A percentile compares a stretch with the other conserved stretches of the same genome.
Conservation (phyloP, 305 asterid genomes). For the Stenogyne calaminthoides region DNA sequence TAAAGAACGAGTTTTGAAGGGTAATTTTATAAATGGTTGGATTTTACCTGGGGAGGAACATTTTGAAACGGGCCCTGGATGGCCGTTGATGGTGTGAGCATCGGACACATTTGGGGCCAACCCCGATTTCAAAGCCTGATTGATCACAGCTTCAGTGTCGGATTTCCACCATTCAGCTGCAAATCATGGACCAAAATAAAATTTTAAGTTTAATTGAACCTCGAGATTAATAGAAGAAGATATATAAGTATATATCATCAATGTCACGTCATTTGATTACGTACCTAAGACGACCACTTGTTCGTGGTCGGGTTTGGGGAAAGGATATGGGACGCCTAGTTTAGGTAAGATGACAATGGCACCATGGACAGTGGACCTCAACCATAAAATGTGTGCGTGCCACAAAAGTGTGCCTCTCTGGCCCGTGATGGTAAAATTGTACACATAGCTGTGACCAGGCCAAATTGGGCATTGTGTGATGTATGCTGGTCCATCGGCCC, state of each 20-base stretch:
- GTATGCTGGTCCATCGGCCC: constrained; percentile 99
- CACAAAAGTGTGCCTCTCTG: constrained; percentile 95
- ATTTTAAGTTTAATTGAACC: background rate
- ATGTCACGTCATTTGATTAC: background rate
- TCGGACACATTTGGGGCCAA: constrained; percentile 91
- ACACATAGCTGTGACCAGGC: constrained; percentile 73
- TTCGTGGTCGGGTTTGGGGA: constrained; percentile 90
- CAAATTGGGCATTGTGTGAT: constrained; percentile 92
- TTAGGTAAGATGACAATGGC: constrained; percentile 86
- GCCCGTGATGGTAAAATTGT: constrained; percentile 84
- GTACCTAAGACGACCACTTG: constrained; percentile 65
- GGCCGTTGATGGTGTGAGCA: constrained; percentile 91
- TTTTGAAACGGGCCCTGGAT: constrained; percentile 62
- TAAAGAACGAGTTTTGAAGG: too few species aligned
- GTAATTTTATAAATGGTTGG: too few species aligned
- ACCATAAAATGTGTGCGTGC: constrained; percentile 96
- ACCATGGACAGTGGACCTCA: constrained; percentile 87
- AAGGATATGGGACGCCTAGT: constrained; percentile 84
- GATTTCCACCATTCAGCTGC: constrained; percentile 99
- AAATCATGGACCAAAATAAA: background rate
- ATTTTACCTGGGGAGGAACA: constrained; percentile 57
- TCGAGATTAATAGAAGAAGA: too few species aligned
- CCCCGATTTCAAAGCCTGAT: constrained; percentile 77
- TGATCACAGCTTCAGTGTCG: constrained; percentile 83
- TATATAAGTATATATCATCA: too few species aligned